phyloP scores from a whole-genome alignment of 2,329 filamentous ascomycete species.

The Dothistroma pini region DNA sequence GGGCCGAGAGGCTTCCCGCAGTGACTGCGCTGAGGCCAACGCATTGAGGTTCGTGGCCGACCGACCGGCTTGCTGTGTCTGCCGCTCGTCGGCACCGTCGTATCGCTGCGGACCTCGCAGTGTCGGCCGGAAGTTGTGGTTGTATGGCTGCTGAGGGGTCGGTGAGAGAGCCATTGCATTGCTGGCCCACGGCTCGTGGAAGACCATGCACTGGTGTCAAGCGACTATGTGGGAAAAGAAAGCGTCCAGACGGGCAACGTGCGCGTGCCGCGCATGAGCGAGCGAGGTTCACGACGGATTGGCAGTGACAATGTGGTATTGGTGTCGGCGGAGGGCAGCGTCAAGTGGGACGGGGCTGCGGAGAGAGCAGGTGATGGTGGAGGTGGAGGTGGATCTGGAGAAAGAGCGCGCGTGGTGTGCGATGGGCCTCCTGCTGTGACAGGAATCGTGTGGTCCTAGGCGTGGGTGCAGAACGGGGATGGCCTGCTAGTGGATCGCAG shows the following conservation, averaged over 20 bases:
- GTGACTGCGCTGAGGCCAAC: conserved; percentile 34
- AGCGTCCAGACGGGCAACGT: conserved; percentile 6
- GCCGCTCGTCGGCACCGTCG: conserved; percentile 24
- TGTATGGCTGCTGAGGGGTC: conserved; percentile 12
- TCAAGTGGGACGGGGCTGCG: background rate
- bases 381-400: conserved; percentile 8
- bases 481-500: background rate
- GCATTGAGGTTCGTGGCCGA: conserved; percentile 32
- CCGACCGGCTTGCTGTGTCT: conserved; percentile 34
- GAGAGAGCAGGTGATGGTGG: background rate
- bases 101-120: conserved; percentile 21
- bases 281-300: background rate
- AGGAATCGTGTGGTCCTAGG: background rate
- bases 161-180: conserved; percentile 22
- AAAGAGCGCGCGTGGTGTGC: background rate
- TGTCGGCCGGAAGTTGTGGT: conserved; percentile 20
- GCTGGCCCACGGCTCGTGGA: conserved; percentile 16
- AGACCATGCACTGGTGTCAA: conserved; percentile 20
- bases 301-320: conserved; percentile 2
- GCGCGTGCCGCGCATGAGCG: conserved; percentile 10
- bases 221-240: conserved; percentile 3
- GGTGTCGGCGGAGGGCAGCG: background rate
- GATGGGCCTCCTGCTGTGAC: background rate
- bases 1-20: conserved; percentile 30
- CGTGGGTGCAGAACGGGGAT: background rate